Evolutionary conservation across 2,329 filamentous ascomycete species (phyloP).

Genomic region (Grosmannia clavigera): DNA sequence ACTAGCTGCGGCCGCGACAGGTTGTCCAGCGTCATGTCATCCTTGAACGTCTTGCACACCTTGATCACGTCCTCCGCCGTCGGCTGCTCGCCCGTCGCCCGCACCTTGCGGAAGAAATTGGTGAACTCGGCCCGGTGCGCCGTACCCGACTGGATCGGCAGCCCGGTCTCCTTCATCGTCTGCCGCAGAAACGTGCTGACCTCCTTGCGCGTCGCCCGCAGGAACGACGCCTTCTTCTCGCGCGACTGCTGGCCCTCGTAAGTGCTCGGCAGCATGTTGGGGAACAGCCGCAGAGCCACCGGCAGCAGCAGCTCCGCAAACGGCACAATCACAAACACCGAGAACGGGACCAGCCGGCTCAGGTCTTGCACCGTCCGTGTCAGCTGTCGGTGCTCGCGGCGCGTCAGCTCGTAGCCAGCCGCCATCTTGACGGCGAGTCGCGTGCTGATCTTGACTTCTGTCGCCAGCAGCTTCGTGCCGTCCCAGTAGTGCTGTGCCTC

Average conservation of each 20-base stretch:
- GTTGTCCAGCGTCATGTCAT: conserved; percentile 95
- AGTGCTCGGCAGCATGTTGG: conserved; percentile 92
- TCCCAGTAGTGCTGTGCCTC: conserved; percentile 95
- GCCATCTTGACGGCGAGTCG: conserved; percentile 93
- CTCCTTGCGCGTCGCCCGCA: conserved; percentile 82
- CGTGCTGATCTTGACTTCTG: conserved; percentile 87
- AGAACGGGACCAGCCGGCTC: conserved; percentile 85
- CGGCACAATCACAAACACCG: conserved; percentile 91
- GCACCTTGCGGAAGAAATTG: conserved; percentile 93
- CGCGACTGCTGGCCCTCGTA: conserved; percentile 88
- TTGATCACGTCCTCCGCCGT: conserved; percentile 89
- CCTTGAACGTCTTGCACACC: conserved; percentile 98
- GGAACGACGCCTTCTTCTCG: conserved; percentile 70
- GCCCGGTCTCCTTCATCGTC: conserved; percentile 83
- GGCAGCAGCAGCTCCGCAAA: conserved; percentile 90
- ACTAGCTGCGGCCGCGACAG: conserved; percentile 89
- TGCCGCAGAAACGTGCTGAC: conserved; percentile 82
- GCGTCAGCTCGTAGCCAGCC: conserved; percentile 88
- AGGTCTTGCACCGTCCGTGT: conserved; percentile 90
- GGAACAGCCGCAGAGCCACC: conserved; percentile 86
- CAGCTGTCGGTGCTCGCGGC: conserved; percentile 85
- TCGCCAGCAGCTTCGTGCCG: conserved; percentile 85
- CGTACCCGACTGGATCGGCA: conserved; percentile 72
- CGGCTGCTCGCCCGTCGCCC: conserved; percentile 80
- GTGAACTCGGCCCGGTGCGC: conserved; percentile 88